Percentiles rank a stretch among this genome's conserved stretches.
Evolutionary conservation across 805 yeast species (phyloP).

Genomic region (Lipomyces kockii): DNA sequence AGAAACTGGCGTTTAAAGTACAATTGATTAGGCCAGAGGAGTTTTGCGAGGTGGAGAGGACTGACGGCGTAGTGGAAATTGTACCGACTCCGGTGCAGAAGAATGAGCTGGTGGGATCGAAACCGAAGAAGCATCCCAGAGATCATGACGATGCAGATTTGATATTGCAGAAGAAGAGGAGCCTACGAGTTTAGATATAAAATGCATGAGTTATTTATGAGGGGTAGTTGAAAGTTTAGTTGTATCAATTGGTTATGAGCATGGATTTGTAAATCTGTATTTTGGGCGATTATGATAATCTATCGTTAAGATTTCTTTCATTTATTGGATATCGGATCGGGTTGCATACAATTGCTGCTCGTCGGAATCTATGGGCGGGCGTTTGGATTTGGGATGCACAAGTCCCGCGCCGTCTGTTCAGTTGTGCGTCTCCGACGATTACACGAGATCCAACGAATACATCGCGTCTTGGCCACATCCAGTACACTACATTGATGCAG

Average conservation of each 20-base stretch:
- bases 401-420: conserved; percentile 4
- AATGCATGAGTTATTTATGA: neutral
- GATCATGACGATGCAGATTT: conserved; percentile 5
- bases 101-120: conserved; percentile 4
- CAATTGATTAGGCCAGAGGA: conserved; percentile 16
- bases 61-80: conserved; percentile 6
- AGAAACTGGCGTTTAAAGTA: conserved; percentile 21
- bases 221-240: neutral
- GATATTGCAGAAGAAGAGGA: conserved; percentile 2
- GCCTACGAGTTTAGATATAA: neutral
- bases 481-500: neutral
- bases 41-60: conserved; percentile 14
- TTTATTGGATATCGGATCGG: neutral
- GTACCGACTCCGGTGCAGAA: conserved; percentile 9
- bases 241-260: neutral
- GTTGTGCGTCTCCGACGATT: neutral
- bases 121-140: neutral
- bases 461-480: neutral
- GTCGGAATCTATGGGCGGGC: too few relatives aligned
- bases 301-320: neutral
- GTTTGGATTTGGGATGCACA: conserved; percentile 4
- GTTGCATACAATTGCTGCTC: neutral
- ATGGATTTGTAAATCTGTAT: neutral
- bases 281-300: neutral
- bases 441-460: neutral